Evolutionary conservation across 2,329 filamentous ascomycete genomes (phyloP).

Genomic region (Fusarium papillatum): DNA sequence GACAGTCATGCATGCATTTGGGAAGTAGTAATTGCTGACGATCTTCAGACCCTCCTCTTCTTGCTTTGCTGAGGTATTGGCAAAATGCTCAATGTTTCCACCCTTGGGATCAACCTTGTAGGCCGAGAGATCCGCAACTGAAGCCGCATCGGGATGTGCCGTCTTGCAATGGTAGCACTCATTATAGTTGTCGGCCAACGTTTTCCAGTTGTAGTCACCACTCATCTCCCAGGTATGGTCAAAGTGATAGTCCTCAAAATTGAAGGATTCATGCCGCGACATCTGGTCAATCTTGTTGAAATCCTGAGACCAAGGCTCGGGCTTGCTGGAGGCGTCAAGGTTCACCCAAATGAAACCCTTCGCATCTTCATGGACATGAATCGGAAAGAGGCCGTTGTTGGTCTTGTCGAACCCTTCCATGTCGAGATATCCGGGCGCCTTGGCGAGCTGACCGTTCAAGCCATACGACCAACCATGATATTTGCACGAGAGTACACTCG

Average conservation of each 20-base stretch:
- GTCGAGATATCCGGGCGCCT: conserved; percentile 70
- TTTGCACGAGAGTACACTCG: conserved; percentile 67
- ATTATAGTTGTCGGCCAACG: conserved; percentile 53
- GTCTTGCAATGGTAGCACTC: conserved; percentile 34
- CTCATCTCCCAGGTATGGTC: conserved; percentile 69
- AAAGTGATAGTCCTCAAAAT: conserved; percentile 66
- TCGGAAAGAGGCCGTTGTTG: conserved; percentile 66
- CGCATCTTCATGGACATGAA: conserved; percentile 64
- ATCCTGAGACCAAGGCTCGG: conserved; percentile 64
- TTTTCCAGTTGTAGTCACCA: conserved; percentile 70
- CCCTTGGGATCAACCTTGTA: conserved; percentile 25
- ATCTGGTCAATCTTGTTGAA: conserved; percentile 61
- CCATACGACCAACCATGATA: conserved; percentile 75
- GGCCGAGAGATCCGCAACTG: conserved; percentile 1
- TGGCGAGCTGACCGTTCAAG: conserved; percentile 67
- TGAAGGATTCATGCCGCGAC: conserved; percentile 56
- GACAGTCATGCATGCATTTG: conserved; percentile 31
- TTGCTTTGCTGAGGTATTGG: conserved; percentile 9
- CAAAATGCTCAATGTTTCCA: conserved; percentile 32
- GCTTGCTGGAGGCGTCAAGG: conserved; percentile 58
- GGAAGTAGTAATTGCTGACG: conserved; percentile 35
- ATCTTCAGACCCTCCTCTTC: conserved; percentile 19
- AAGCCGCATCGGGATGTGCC: conserved; percentile 10
- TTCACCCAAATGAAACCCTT: conserved; percentile 73
- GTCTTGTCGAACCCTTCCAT: conserved; percentile 66